A percentile compares a stretch with the other conserved stretches of the same genome.
Conservation (phyloP, 306 rosid genomes). For the Prunus dulcis region DNA sequence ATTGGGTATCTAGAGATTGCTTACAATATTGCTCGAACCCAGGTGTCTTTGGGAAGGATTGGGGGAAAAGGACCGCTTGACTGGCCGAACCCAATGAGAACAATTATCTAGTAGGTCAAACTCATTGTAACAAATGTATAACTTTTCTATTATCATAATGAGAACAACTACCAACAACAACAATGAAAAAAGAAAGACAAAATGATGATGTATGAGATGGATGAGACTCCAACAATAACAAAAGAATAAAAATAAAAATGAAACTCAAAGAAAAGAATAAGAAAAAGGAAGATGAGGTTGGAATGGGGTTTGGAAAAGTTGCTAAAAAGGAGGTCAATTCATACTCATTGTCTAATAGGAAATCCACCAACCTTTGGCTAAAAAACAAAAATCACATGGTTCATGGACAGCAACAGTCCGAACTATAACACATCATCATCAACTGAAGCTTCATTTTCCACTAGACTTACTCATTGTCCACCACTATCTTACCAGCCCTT, state of each 20-base stretch:
- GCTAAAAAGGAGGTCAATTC: conserved; percentile 19
- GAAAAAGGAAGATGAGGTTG: not conserved
- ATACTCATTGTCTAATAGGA: conserved; percentile 54
- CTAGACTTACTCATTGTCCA: not conserved
- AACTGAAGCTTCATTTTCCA: conserved; percentile 16
- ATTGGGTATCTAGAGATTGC: too few species aligned
- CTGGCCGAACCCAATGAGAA: too few species aligned
- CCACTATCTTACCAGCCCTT: not conserved
- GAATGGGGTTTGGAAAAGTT: conserved; percentile 11
- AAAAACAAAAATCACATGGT: conserved; percentile 52
- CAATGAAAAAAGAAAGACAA: not conserved
- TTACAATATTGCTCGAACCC: too few species aligned
- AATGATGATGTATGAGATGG: not conserved
- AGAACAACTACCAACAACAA: too few species aligned
- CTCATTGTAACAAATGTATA: too few species aligned
- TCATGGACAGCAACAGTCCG: conserved; percentile 14
- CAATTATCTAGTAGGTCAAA: too few species aligned
- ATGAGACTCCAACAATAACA: too few species aligned
- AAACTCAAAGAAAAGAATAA: too few species aligned
- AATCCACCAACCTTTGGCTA: conserved; percentile 31
- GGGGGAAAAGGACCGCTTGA: too few species aligned
- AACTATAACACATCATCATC: conserved; percentile 43
- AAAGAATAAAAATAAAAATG: too few species aligned
- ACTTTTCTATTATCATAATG: too few species aligned
- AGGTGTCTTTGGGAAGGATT: too few species aligned